phyloP scores from a whole-genome alignment of 2,329 filamentous ascomycete species.

The Fusarium sp. region DNA sequence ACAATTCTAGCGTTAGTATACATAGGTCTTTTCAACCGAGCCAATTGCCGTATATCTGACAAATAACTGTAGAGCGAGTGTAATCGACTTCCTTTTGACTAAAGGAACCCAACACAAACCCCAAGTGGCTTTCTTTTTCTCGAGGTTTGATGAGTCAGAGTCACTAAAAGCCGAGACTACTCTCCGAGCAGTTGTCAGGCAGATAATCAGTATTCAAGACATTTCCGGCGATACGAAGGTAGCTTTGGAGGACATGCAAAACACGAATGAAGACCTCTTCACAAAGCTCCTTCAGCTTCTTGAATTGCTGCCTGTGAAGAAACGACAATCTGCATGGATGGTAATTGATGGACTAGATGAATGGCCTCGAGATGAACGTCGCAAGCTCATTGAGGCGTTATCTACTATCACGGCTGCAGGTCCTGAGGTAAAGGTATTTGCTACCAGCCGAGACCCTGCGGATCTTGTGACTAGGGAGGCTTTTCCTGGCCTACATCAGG shows the following conservation, averaged over 20 bases:
- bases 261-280: accelerated
- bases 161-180: accelerated
- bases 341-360: not conserved
- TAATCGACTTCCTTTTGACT: not conserved
- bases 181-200: not conserved
- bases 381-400: accelerated
- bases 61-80: too few species aligned
- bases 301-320: accelerated
- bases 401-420: accelerated
- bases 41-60: too few species aligned
- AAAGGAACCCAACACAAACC: too few species aligned
- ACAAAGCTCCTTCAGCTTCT: accelerated
- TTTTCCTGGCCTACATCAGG: accelerated
- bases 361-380: accelerated
- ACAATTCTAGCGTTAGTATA: slow-evolving; percentile 16
- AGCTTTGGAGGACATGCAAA: not conserved
- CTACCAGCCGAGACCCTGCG: not conserved
- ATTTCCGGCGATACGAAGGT: accelerated
- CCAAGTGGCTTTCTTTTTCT: too few species aligned
- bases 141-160: not conserved
- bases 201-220: accelerated
- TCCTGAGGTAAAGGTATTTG: accelerated
- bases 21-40: accelerated
- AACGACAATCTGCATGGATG: accelerated
- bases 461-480: too few species aligned